Evolutionary conservation across 2,329 filamentous ascomycete species (phyloP), one percentile per base, ranked within the genome.

Genomic region (Scortechinia acanthostroma): DNA sequence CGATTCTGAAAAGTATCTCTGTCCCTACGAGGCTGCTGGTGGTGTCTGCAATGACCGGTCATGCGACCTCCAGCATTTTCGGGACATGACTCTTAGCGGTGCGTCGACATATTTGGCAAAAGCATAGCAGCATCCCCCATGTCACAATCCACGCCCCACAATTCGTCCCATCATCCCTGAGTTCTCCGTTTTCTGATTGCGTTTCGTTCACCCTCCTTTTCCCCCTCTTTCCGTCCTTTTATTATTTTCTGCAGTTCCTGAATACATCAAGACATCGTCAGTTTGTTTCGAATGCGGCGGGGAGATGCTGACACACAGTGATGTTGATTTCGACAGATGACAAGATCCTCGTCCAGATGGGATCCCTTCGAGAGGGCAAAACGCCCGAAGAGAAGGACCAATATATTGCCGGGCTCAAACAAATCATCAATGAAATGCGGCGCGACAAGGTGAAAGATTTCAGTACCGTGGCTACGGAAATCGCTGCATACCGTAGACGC

Each of bases 391-490:
- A 68, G 49, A 62, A 61, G 52, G 62, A 67, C 47, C 52, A 56
- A 45, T 73, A 69, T 49, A 56, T 67, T 43, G 54, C 59, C 44
- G 70, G 70, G 19, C 51, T 73, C 47, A 71, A 69, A 49, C 58
- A 65, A 48, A 65, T 69, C 45, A 71, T 73, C 58, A 68, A 69
- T 53, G 64, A 68, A 43, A 63, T 73, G 62, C 66, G 68, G 49
- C 61, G 61, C 52, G 61, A 66, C 51, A 68, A 68, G 55, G 65
- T 72, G 58, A 70, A 69, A 58, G 69, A 73, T 46, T 70, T 73
- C 51, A 63, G 59, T 51, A 64, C 62, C 43, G 67, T 73, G 54
- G 70, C 70, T 44, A 55, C 58, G 46, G 68, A 70, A 51, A 70
- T 73, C 57, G 67, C 66, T 51, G 62, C 62, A 53, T 73, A 73